These are phyloP conservation scores for Microglena sp. DNA, from an alignment of 139 green algal species.

Conservation along the genomic window DNA sequence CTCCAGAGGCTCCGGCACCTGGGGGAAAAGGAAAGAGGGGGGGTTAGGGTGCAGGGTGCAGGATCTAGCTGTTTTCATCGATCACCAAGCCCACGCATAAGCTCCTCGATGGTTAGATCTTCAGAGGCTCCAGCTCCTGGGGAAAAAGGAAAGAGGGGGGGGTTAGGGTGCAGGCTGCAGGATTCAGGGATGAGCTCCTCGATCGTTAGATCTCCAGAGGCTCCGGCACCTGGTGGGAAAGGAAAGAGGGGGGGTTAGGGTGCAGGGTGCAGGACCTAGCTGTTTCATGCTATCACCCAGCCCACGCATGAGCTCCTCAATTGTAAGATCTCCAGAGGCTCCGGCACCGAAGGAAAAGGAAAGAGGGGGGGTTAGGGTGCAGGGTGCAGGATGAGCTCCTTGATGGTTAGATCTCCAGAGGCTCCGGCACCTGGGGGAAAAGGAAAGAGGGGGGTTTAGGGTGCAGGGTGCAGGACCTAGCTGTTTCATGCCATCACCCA, in stretches of 20 bases:
- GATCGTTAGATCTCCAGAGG: slow-evolving; percentile 24
- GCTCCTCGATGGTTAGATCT: slow-evolving; percentile 37
- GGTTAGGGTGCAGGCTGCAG: no score
- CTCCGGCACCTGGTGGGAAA: background rate
- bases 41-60: no score
- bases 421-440: slow-evolving; percentile 6
- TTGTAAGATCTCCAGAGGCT: no score
- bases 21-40: background rate
- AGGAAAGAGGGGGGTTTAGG: no score
- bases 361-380: no score
- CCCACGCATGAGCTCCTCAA: slow-evolving; percentile 40
- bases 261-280: no score
- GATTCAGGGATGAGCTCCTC: slow-evolving; percentile 50
- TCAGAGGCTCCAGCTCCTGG: background rate
- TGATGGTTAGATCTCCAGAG: slow-evolving; percentile 34
- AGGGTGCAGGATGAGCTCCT: no score
- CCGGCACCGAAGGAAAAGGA: no score
- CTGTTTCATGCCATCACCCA: slow-evolving; percentile 12
- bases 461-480: no score
- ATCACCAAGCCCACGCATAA: slow-evolving; percentile 28
- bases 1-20: slow-evolving; percentile 13
- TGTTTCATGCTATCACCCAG: slow-evolving; percentile 14
- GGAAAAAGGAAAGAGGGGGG: background rate
- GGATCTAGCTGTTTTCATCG: slow-evolving; percentile 28
- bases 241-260: no score